Percentiles rank a stretch among this genome's conserved stretches.
Evolutionary conservation across 345 rosid genomes (phyloP).

Genomic region (Arabidopsis thaliana): DNA sequence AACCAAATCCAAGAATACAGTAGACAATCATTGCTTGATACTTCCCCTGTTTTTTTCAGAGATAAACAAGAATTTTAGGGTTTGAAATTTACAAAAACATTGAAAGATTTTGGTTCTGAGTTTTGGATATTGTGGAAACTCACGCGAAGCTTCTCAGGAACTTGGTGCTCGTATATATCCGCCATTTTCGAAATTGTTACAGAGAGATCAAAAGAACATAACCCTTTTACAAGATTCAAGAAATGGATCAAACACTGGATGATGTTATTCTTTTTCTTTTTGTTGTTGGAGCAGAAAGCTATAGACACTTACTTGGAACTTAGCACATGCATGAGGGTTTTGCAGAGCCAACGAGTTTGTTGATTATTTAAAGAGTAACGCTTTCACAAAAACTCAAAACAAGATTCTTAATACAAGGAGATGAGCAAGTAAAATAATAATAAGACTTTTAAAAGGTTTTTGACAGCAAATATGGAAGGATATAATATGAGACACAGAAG

Average conservation of each 20-base stretch:
- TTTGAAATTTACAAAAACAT: background rate
- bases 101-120: constrained; percentile 13
- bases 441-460: background rate
- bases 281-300: background rate
- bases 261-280: background rate
- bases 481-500: constrained; percentile 21
- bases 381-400: constrained; percentile 22
- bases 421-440: background rate
- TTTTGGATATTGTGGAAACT: constrained; percentile 23
- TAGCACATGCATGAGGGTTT: constrained; percentile 18
- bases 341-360: constrained; percentile 30
- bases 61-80: constrained; percentile 13
- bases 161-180: constrained; percentile 26
- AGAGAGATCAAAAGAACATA: constrained; percentile 68
- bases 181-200: constrained; percentile 22
- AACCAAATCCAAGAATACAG: constrained; percentile 81
- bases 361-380: background rate
- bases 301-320: constrained; percentile 24
- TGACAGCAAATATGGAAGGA: constrained; percentile 33
- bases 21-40: constrained; percentile 62
- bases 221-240: constrained; percentile 44
- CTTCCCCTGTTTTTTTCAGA: constrained; percentile 60
- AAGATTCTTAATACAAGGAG: constrained; percentile 27
- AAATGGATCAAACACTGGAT: constrained; percentile 16
- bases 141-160: constrained; percentile 40